phyloP scores from a whole-genome alignment of 2,329 filamentous ascomycete species.

The Alternaria metachromatica region DNA sequence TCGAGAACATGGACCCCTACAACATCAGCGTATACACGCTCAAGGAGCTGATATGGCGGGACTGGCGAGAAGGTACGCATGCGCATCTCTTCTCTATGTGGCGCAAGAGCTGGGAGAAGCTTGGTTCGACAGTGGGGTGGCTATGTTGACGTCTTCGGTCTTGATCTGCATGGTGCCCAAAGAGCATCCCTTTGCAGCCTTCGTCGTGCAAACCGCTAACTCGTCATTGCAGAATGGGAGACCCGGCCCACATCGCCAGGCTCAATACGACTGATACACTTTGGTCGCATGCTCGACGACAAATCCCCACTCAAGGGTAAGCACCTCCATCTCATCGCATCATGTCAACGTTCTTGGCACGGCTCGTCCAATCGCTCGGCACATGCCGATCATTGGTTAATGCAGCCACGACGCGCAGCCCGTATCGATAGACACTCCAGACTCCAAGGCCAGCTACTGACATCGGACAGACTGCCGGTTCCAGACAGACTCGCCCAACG shows the following conservation, averaged over 20 bases:
- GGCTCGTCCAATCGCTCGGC: constrained; percentile 27
- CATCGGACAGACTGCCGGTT: constrained; percentile 74
- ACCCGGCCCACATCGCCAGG: constrained; percentile 82
- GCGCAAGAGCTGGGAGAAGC: not conserved
- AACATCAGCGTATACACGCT: constrained; percentile 92
- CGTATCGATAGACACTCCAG: not conserved
- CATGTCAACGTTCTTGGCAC: constrained; percentile 24
- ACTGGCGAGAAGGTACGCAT: constrained; percentile 77
- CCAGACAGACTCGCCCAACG: constrained; percentile 75
- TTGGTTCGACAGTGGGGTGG: not conserved
- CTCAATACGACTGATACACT: constrained; percentile 88
- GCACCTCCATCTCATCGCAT: constrained; percentile 36
- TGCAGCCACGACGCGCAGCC: constrained; percentile 4
- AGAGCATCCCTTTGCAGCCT: not conserved
- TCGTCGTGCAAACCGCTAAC: constrained; percentile 22
- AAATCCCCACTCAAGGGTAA: constrained; percentile 84
- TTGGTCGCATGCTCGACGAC: constrained; percentile 89
- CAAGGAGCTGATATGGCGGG: constrained; percentile 90
- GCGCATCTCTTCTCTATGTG: not conserved
- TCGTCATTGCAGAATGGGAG: constrained; percentile 73
- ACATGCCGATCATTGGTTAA: constrained; percentile 13
- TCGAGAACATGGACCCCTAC: constrained; percentile 80
- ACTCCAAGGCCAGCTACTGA: constrained; percentile 12
- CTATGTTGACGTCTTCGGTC: not conserved
- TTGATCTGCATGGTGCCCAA: not conserved